Evolutionary conservation across 225 moss, liverwort and hornwort species (phyloP).

Genomic region (Polytrichum formosum): DNA sequence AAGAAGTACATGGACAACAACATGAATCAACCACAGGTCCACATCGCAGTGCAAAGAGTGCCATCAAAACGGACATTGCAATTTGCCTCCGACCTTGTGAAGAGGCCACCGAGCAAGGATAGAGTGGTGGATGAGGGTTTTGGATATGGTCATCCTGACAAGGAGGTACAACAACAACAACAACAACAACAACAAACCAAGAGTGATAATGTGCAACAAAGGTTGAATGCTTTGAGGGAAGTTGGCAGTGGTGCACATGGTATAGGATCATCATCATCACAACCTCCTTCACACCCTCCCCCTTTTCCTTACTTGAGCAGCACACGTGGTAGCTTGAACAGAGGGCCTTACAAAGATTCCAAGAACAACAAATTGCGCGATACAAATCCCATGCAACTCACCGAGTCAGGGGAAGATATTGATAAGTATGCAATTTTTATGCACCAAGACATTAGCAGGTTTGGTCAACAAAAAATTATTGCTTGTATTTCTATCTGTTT

Average conservation of each 20-base stretch:
- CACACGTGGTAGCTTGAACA: not conserved
- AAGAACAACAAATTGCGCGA: not conserved
- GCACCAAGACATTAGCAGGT: slow-evolving; percentile 4
- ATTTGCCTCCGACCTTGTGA: slow-evolving; percentile 1
- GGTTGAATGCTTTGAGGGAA: slow-evolving; percentile 2
- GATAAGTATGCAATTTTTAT: slow-evolving; percentile 1
- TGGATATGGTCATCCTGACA: too few relatives aligned
- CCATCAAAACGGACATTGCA: not conserved
- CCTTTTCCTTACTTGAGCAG: not conserved
- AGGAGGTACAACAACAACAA: not conserved
- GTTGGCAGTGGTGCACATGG: not conserved
- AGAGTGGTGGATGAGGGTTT: not conserved
- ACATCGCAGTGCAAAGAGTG: not conserved
- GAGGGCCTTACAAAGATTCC: not conserved
- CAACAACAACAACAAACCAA: not conserved
- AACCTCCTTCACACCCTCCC: too few relatives aligned
- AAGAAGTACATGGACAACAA: not conserved
- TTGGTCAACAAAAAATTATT: not conserved
- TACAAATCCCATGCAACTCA: not conserved
- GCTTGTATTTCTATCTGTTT: not conserved
- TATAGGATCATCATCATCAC: too few relatives aligned
- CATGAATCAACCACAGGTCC: not conserved
- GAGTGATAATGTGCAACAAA: not conserved
- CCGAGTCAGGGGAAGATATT: slow-evolving; percentile 1
- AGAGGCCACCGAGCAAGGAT: not conserved